These are phyloP conservation scores for Lachnellula suecica DNA, from an alignment of 2,329 filamentous ascomycete species.

Conservation along the genomic window DNA sequence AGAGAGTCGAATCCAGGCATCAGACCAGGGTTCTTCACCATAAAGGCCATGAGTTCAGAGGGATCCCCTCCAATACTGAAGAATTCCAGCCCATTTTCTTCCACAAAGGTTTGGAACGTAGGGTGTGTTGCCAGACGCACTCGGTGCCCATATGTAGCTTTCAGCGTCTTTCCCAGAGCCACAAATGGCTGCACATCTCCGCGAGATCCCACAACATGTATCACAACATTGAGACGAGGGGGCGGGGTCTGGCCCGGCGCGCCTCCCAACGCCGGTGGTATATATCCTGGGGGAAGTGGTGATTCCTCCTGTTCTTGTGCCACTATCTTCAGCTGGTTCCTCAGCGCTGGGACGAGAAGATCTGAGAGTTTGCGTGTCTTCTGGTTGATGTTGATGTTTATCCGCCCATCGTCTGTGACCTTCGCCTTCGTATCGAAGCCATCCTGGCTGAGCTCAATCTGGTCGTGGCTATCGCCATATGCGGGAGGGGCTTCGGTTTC, in stretches of 20 bases:
- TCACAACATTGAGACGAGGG: slow-evolving; percentile 65
- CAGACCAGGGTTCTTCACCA: slow-evolving; percentile 85
- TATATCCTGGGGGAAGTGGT: slow-evolving; percentile 64
- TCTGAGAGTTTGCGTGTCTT: slow-evolving; percentile 64
- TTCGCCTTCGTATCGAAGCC: slow-evolving; percentile 63
- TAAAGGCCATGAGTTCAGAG: slow-evolving; percentile 78
- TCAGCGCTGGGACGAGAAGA: slow-evolving; percentile 65
- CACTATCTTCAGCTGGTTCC: slow-evolving; percentile 43
- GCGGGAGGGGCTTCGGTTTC: slow-evolving; percentile 44
- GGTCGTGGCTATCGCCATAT: slow-evolving; percentile 57
- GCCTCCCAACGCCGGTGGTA: slow-evolving; percentile 71
- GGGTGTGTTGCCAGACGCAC: slow-evolving; percentile 73
- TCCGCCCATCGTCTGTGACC: slow-evolving; percentile 70
- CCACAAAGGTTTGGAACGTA: slow-evolving; percentile 66
- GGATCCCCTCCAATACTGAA: slow-evolving; percentile 77
- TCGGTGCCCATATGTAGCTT: slow-evolving; percentile 65
- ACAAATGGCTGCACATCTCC: slow-evolving; percentile 78
- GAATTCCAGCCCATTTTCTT: slow-evolving; percentile 71
- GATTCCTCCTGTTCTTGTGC: slow-evolving; percentile 48
- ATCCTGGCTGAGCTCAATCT: slow-evolving; percentile 59
- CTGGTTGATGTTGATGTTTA: slow-evolving; percentile 79
- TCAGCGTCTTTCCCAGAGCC: slow-evolving; percentile 64
- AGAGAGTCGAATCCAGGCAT: slow-evolving; percentile 81
- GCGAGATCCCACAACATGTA: slow-evolving; percentile 73
- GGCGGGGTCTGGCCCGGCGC: slow-evolving; percentile 57